Conservation (phyloP, 345 rosid species). For the Salix udensis region DNA sequence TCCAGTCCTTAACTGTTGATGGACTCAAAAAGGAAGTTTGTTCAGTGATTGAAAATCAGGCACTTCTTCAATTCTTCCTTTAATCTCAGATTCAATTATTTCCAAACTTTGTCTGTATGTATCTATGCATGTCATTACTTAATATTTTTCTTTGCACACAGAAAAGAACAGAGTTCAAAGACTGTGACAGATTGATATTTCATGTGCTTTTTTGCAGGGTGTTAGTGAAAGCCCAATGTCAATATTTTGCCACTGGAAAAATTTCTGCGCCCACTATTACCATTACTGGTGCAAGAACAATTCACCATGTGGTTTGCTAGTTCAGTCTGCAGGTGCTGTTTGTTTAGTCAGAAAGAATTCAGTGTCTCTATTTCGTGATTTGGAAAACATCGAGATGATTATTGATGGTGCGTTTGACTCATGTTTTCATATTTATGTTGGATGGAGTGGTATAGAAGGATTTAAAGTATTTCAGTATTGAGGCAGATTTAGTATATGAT, state of each 20-base stretch:
- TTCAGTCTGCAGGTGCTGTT: slow-evolving; percentile 53
- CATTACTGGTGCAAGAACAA: slow-evolving; percentile 81
- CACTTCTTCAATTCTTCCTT: slow-evolving; percentile 14
- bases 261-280: slow-evolving; percentile 65
- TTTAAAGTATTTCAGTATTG: no score
- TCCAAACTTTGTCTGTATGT: not conserved
- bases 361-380: slow-evolving; percentile 61
- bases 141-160: not conserved
- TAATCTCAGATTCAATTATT: slow-evolving; percentile 9
- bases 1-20: slow-evolving; percentile 68
- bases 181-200: slow-evolving; percentile 24
- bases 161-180: slow-evolving; percentile 4
- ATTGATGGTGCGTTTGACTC: slow-evolving; percentile 50
- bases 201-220: slow-evolving; percentile 45
- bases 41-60: slow-evolving; percentile 79
- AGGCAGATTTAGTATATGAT: no score
- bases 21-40: slow-evolving; percentile 77
- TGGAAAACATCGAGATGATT: slow-evolving; percentile 62
- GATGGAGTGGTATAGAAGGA: not conserved
- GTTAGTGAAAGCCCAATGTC: slow-evolving; percentile 46
- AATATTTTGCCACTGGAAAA: slow-evolving; percentile 66
- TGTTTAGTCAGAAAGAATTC: slow-evolving; percentile 83
- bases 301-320: slow-evolving; percentile 61
- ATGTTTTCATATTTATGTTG: not conserved
- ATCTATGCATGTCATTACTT: not conserved